These are phyloP conservation scores for Arthrobotrys pseudoclavata DNA, from an alignment of 2,329 filamentous ascomycete species.

Conservation along the genomic window DNA sequence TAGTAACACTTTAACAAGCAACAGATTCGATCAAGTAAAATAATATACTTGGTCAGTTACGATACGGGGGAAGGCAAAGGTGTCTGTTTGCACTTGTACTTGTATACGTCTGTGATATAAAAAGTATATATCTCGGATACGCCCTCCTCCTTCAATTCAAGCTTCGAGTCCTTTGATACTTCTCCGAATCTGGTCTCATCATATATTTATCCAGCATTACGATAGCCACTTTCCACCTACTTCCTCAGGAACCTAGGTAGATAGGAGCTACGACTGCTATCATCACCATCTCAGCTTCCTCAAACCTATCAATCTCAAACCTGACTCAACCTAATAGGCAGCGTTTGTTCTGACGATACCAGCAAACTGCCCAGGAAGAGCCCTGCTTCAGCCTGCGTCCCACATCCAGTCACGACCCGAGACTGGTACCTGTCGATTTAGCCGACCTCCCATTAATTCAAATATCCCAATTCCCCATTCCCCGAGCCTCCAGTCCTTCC, in stretches of 20 bases:
- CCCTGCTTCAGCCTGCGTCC: background rate
- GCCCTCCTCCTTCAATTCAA: slow-evolving; percentile 1
- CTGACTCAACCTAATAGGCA: slow-evolving; percentile 5
- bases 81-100: background rate
- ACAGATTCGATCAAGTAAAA: background rate
- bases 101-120: background rate
- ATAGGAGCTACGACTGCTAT: background rate
- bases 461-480: background rate
- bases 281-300: background rate
- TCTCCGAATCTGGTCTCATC: background rate
- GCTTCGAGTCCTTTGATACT: slow-evolving; percentile 5
- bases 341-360: slow-evolving; percentile 23
- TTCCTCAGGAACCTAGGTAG: background rate
- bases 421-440: slow-evolving; percentile 37
- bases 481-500: background rate
- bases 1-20: background rate
- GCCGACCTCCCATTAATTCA: slow-evolving; percentile 26
- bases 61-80: background rate
- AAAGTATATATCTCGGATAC: slow-evolving; percentile 13
- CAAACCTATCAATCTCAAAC: background rate
- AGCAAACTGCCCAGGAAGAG: background rate
- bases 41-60: background rate
- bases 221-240: background rate
- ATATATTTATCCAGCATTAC: background rate
- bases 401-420: background rate